A percentile compares a stretch with the other conserved stretches of the same genome.
These are phyloP conservation scores for Aspergillus sp. DNA, from an alignment of 2,329 filamentous ascomycete species.

Conservation along the genomic window DNA sequence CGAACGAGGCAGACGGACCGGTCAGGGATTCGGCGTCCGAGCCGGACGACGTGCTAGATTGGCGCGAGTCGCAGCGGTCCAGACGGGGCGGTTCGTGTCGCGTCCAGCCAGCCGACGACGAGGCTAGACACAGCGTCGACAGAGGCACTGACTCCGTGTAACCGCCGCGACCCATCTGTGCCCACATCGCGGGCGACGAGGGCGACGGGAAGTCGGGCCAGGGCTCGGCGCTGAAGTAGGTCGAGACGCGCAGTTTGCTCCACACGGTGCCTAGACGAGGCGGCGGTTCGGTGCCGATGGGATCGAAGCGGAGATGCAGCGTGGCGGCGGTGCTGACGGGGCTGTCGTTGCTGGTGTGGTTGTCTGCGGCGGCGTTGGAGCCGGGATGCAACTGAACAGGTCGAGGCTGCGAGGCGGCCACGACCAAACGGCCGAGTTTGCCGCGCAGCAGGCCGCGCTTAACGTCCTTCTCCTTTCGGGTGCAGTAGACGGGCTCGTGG, in stretches of 20 bases:
- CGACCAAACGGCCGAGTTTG: slow-evolving; percentile 58
- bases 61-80: slow-evolving; percentile 27
- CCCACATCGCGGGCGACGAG: slow-evolving; percentile 38
- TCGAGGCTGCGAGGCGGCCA: slow-evolving; percentile 59
- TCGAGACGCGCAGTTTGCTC: slow-evolving; percentile 58
- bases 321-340: slow-evolving; percentile 56
- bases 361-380: neutral
- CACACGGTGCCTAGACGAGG: slow-evolving; percentile 54
- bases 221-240: slow-evolving; percentile 56
- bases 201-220: slow-evolving; percentile 52
- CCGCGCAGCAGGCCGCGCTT: slow-evolving; percentile 60
- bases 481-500: slow-evolving; percentile 48
- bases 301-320: slow-evolving; percentile 62
- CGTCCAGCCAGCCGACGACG: slow-evolving; percentile 52
- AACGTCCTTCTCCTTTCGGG: slow-evolving; percentile 59
- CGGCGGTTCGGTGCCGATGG: slow-evolving; percentile 50
- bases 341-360: slow-evolving; percentile 30
- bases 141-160: slow-evolving; percentile 55
- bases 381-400: slow-evolving; percentile 51
- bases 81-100: slow-evolving; percentile 1
- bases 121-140: slow-evolving; percentile 56
- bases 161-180: slow-evolving; percentile 47
- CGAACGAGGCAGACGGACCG: slow-evolving; percentile 42
- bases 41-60: slow-evolving; percentile 16
- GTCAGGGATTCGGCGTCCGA: slow-evolving; percentile 29